phyloP scores from a whole-genome alignment of 768 basidiomycete genomes.

The Vararia minispora region DNA sequence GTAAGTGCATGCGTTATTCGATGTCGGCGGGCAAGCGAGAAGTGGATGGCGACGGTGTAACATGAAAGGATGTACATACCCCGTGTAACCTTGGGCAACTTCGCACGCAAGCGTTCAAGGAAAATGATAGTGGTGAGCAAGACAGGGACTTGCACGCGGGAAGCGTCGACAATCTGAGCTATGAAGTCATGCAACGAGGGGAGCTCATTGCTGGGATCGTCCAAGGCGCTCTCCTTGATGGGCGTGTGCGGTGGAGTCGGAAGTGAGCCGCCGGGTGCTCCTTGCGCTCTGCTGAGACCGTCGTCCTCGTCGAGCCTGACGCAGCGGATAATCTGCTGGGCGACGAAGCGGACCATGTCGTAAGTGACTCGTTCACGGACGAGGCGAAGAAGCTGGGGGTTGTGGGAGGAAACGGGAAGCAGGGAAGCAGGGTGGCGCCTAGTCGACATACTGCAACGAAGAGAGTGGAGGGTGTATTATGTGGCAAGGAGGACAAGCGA shows the following conservation, averaged over 20 bases:
- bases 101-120: conserved; percentile 74
- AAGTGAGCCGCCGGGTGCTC: conserved; percentile 25
- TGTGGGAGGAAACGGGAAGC: conserved; percentile 62
- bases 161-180: conserved; percentile 60
- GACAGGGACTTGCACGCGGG: conserved; percentile 85
- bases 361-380: conserved; percentile 65
- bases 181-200: conserved; percentile 82
- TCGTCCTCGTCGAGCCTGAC: conserved; percentile 56
- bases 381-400: conserved; percentile 71
- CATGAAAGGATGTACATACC: conserved; percentile 36
- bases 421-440: conserved; percentile 72
- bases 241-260: conserved; percentile 67
- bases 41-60: conserved; percentile 1
- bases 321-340: conserved; percentile 63
- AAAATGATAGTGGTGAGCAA: conserved; percentile 86
- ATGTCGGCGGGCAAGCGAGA: conserved; percentile 8
- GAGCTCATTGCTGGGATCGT: conserved; percentile 26
- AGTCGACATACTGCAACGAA: conserved; percentile 26
- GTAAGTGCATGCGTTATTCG: conserved; percentile 1
- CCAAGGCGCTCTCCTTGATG: conserved; percentile 29
- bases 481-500: conserved; percentile 12
- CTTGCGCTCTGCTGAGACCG: no score
- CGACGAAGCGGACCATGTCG: conserved; percentile 83
- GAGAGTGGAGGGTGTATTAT: conserved; percentile 23
- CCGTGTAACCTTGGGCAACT: conserved; percentile 75